phyloP scores from a whole-genome alignment of 441 rosid species.

The Populus hybrid region DNA sequence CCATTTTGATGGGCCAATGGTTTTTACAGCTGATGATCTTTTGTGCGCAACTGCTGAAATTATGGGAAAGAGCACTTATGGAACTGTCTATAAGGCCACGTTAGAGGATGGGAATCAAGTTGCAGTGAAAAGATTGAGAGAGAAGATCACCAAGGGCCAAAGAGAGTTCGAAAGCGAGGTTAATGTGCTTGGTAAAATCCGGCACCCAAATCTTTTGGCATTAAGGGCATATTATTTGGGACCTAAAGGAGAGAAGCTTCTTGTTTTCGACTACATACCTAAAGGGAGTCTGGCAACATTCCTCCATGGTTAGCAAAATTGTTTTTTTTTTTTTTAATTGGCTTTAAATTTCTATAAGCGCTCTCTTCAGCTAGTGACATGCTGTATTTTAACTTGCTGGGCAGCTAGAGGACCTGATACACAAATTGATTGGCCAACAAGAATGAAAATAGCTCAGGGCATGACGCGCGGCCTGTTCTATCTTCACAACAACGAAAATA shows the following conservation, averaged over 20 bases:
- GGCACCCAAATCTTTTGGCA: conserved; percentile 71
- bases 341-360: not conserved
- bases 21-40: conserved; percentile 79
- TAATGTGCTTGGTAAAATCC: conserved; percentile 56
- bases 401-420: conserved; percentile 75
- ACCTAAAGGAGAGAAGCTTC: conserved; percentile 84
- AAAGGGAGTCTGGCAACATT: conserved; percentile 71
- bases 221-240: conserved; percentile 79
- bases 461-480: conserved; percentile 57
- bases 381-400: not conserved
- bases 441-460: conserved; percentile 62
- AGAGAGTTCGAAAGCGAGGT: conserved; percentile 70
- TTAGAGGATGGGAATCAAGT: conserved; percentile 81
- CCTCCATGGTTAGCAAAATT: conserved; percentile 54
- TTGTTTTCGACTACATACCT: conserved; percentile 81
- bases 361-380: not conserved
- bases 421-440: conserved; percentile 57
- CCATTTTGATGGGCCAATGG: conserved; percentile 74
- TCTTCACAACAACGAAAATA: conserved; percentile 57
- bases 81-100: conserved; percentile 82
- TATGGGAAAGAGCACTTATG: conserved; percentile 84
- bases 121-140: conserved; percentile 81
- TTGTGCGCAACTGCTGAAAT: conserved; percentile 86
- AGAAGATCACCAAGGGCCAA: conserved; percentile 69
- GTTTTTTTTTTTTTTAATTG: not conserved